Conservation (phyloP, 352 stramenopile species). For the Discostella stelligera region DNA sequence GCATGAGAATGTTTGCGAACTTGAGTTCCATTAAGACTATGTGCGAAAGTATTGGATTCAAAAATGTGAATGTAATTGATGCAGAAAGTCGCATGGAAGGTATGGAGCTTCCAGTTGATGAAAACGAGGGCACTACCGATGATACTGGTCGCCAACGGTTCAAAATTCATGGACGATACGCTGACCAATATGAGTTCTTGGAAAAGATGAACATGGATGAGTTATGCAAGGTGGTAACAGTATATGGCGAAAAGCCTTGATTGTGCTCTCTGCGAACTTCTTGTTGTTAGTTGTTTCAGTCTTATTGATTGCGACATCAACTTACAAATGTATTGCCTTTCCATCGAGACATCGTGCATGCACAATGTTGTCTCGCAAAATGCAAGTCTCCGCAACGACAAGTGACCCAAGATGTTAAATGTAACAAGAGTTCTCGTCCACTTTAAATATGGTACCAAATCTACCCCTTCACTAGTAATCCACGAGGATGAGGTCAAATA, state of each 20-base stretch:
- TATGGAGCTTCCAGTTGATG: constrained; percentile 33
- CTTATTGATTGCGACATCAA: too few relatives aligned
- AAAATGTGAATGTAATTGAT: constrained; percentile 63
- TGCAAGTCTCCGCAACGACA: too few relatives aligned
- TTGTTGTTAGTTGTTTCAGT: too few relatives aligned
- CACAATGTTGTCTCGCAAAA: too few relatives aligned
- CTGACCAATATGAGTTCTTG: constrained; percentile 65
- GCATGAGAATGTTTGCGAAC: constrained; percentile 72
- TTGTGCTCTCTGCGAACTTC: too few relatives aligned
- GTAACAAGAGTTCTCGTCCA: too few relatives aligned
- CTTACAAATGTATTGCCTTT: too few relatives aligned
- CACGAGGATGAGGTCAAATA: too few relatives aligned
- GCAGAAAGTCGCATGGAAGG: constrained; percentile 60
- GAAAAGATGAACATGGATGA: constrained; percentile 74
- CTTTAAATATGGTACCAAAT: too few relatives aligned
- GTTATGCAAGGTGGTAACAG: constrained; percentile 68
- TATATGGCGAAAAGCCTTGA: constrained; percentile 63
- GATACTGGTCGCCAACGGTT: constrained; percentile 14
- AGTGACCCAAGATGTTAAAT: too few relatives aligned
- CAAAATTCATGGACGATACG: constrained; percentile 49
- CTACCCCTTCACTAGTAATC: too few relatives aligned
- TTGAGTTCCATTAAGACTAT: constrained; percentile 64
- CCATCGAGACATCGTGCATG: too few relatives aligned
- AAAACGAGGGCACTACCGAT: neutral
- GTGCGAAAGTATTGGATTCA: constrained; percentile 64